Base-by-base conservation (phyloP, 345 rosid species). In the Lepidium sativum region DNA sequence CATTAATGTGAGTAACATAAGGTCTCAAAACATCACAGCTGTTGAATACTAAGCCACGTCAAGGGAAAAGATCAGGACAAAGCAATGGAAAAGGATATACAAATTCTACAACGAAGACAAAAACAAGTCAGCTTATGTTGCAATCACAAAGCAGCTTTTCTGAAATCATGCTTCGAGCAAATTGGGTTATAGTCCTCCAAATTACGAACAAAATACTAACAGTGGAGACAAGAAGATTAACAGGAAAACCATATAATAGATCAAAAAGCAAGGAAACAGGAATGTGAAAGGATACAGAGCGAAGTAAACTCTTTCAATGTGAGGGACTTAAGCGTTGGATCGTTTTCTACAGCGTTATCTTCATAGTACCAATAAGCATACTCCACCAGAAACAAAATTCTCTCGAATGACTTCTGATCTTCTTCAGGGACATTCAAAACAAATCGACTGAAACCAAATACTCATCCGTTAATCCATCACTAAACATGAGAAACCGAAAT, bases 281-380 rank as follows among this genome's bases (percentile, higher is more conserved):
- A 43, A 56, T 44, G 50, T 43, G 57, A 17, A 72, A 84, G 92
- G 94, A 91, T 86, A 95, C 99, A 60, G 51, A 88, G 81, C 9
- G 86, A 84, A 48, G 97, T 91, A 78, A 95, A 95, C 79, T 95
- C 96, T 81, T 95, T 95, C 73, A 95, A 75, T 17, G 73, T 80
- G 31, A 95, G 72, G 0, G 99, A 95, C 83, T 91, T 95, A 16
- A 91, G 73, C 2, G 92, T 88, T 11, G 97, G 95, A 77, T 95
- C 90, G 39, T 85, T 83, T 72, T 95, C 97, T 16, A 95, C 96
- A 21, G 97, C 78, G 69, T 91, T 91, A 73, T 95, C 99, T 79
- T 91, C 96, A 9, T 95, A 95, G 80, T 81, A 91, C 99, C 99
- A 95, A 77, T 95, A 91, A 7, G 99, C 97, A 62, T 80, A 85